Base-by-base conservation (phyloP, 2,329 filamentous ascomycete species). In the Emydomyces testavorans region DNA sequence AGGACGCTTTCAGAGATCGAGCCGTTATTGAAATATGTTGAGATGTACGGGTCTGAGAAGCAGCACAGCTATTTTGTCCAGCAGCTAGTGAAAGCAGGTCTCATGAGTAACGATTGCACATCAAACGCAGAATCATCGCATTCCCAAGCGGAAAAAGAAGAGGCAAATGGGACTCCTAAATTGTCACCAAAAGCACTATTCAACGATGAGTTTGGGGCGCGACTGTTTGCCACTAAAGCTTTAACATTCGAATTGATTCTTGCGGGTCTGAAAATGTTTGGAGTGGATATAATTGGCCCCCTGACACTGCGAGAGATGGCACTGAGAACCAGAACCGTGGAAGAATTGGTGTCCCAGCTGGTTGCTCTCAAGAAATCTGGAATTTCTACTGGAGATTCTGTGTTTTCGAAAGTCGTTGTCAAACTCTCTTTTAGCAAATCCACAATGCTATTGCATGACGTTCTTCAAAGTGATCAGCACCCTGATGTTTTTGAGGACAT, bases 241-340 rank as follows among this genome's bases (percentile, higher is more conserved):
- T 74, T 92, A 18, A 77, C 81, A 1, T 70, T 88, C 7, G 79
- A 89, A 48, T 76, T 82, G 54, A 78, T 86, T 21, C 78, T 93
- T 47, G 76, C 76, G 28, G 74, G 84, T 5, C 69, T 92, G 15
- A 72, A 76, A 48, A 78, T 83, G 57, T 76, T 94, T 44, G 84
- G 84, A 1, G 70, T 93, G 4, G 72, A 78, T 40, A 69, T 72
- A 29, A 82, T 94, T 52, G 88, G 88, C 0, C 82, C 87, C 0
- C 68, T 83, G 15, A 83, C 86, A 3, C 62, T 94, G 16, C 83
- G 88, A 54, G 82, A 89, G 38, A 78, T 94, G 62, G 85, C 81
- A 2, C 63, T 83, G 8, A 75, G 85, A 57, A 77, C 83, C 45
- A 62, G 69, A 1, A 73, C 74, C 7, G 62, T 78, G 0, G 66